Base-by-base conservation (phyloP, 225 moss, liverwort and hornwort species). In the Takakia lepidozioides region DNA sequence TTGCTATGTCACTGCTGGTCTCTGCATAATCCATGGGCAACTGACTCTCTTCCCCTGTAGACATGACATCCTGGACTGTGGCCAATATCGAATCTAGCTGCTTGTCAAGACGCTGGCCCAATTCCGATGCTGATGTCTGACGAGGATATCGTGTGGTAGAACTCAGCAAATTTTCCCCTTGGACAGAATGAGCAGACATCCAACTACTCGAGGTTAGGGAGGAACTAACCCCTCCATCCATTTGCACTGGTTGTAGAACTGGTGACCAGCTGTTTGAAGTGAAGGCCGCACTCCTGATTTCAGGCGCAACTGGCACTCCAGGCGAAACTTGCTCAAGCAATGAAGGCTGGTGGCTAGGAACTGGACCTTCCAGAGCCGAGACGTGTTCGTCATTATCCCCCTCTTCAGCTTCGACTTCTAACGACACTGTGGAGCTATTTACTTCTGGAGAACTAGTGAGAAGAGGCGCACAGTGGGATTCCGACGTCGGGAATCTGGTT, bases 241-340 rank as follows among this genome's bases (percentile, higher is more conserved):
- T n/a, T n/a, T n/a, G n/a, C n/a, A n/a, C n/a, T n/a, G n/a, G n/a
- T n/a, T n/a, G n/a, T n/a, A n/a, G n/a, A n/a, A n/a, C n/a, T n/a
- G n/a, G n/a, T 19, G 55, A 46, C 75, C n/a, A n/a, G n/a, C n/a
- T n/a, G n/a, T n/a, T n/a, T n/a, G n/a, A n/a, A n/a, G n/a, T n/a
- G n/a, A n/a, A n/a, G n/a, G n/a, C n/a, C n/a, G n/a, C n/a, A n/a
- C n/a, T n/a, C n/a, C n/a, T n/a, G n/a, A n/a, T n/a, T n/a, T n/a
- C n/a, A n/a, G n/a, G n/a, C n/a, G n/a, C n/a, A n/a, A n/a, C n/a
- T n/a, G 61, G 72, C 13, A 63, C 21, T 9, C 62, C 62, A 10
- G 71, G 78, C 6, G 78, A 62, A 49, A 79, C 62, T 61, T 79
- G 78, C 14, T 79, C 78, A 29, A 79, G 73, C 18, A 73, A 60